Evolutionary conservation across 495 filamentous ascomycete genomes (phyloP), one percentile per base, ranked within the genome.

Genomic region (Cercophora scortea): DNA sequence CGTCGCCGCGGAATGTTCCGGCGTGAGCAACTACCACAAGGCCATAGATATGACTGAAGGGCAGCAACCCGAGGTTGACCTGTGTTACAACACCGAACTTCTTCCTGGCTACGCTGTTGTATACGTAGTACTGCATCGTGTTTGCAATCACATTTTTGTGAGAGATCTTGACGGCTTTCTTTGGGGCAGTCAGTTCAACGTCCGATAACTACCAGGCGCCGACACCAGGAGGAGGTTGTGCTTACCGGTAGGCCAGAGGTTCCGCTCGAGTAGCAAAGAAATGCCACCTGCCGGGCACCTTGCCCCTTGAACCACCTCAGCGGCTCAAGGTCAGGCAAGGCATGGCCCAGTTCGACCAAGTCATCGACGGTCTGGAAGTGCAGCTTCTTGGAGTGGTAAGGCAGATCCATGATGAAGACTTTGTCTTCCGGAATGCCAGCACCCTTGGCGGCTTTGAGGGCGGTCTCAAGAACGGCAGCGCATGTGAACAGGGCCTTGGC

Each of bases 151-250:
- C 86, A 62, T 96, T 96, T 13, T 74, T 69, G 67, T 96, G 90
- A 12, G 88, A 85, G 55, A 96, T 89, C 89, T 90, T 95, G 38
- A 94, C 90, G 25, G 89, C 90, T 89, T 96, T 96, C 85, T 92
- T 44, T 83, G 72, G 10, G 25, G 9, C 36, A 51, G 42, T 59
- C 39, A 61, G 59, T 16, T 32, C 13, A 8, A 18, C 18, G n/a
- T 40, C 25, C 18, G 34, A 16, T 32, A 11, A 18, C 44, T 12
- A 6, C 32, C n/a, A 2, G 17, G 15, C 10, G 36, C 11, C 13
- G 34, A 47, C 33, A 12, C 38, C 38, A 11, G 38, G 2, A 2
- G 2, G 10, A 3, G 8, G 38, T 40, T 40, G 11, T 40, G 71
- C 78, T 61, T 73, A 88, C 86, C 36, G 90, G 90, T 44, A 95